These are phyloP conservation scores for Monosporascus sp. DNA, from an alignment of 2,329 filamentous ascomycete genomes.

Conservation along the genomic window DNA sequence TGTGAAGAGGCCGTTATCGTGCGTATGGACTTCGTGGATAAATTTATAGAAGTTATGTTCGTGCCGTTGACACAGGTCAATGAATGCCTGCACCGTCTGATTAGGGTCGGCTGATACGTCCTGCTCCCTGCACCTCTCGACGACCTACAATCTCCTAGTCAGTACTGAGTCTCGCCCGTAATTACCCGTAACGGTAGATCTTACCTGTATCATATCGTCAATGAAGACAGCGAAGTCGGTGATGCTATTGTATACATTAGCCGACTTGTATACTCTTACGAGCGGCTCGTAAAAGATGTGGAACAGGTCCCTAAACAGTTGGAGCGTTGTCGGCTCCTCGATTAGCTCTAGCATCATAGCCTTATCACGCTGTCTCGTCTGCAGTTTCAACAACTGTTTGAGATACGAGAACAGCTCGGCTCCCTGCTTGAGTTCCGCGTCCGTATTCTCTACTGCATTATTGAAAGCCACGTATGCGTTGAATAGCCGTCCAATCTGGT, in stretches of 20 bases:
- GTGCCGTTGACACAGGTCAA: slow-evolving; percentile 90
- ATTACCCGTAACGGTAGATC: slow-evolving; percentile 7
- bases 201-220: slow-evolving; percentile 82
- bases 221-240: slow-evolving; percentile 93
- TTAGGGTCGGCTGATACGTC: slow-evolving; percentile 95
- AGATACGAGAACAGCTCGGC: slow-evolving; percentile 90
- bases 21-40: slow-evolving; percentile 92
- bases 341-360: slow-evolving; percentile 94
- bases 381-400: slow-evolving; percentile 90
- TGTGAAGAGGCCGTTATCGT: slow-evolving; percentile 94
- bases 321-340: slow-evolving; percentile 94
- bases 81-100: slow-evolving; percentile 96
- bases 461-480: slow-evolving; percentile 97
- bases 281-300: slow-evolving; percentile 98
- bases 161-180: slow-evolving; percentile 5
- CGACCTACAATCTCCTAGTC: slow-evolving; percentile 39
- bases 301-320: slow-evolving; percentile 91
- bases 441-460: slow-evolving; percentile 83
- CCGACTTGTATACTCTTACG: slow-evolving; percentile 95
- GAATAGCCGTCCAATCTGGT: slow-evolving; percentile 79
- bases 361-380: slow-evolving; percentile 89
- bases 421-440: slow-evolving; percentile 81
- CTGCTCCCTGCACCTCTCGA: slow-evolving; percentile 60
- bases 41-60: slow-evolving; percentile 99
- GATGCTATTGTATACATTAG: slow-evolving; percentile 95